phyloP scores from a whole-genome alignment of 257 asterid genomes.

The Solanum tarijense region DNA sequence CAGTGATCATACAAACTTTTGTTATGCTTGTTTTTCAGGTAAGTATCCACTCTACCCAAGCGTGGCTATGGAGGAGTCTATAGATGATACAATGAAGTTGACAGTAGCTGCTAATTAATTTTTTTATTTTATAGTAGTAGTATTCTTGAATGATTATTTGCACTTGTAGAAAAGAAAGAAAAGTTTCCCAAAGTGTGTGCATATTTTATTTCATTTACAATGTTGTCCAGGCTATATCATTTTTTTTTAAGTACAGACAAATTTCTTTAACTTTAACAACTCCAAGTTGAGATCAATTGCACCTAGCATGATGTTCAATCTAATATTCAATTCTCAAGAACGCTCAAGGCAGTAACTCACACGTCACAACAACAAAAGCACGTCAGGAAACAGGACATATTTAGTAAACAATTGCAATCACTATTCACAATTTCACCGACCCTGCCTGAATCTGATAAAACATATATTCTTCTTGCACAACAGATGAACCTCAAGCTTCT shows the following conservation, averaged over 20 bases:
- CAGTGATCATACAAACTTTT: slow-evolving; percentile 28
- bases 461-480: neutral
- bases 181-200: neutral
- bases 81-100: slow-evolving; percentile 30
- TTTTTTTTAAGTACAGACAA: neutral
- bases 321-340: neutral
- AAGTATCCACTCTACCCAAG: slow-evolving; percentile 61
- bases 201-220: neutral
- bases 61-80: slow-evolving; percentile 44
- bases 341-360: neutral
- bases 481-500: neutral
- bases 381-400: neutral
- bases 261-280: neutral
- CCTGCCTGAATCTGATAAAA: neutral
- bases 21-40: slow-evolving; percentile 84
- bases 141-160: neutral
- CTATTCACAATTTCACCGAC: neutral
- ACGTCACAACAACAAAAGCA: neutral
- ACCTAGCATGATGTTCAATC: neutral
- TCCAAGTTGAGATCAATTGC: neutral
- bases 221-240: neutral
- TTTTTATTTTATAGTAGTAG: neutral
- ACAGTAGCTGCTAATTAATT: neutral
- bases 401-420: neutral
- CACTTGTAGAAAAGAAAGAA: neutral